phyloP scores from a whole-genome alignment of 2,329 filamentous ascomycete species.

The Orbilia ellipsospora region DNA sequence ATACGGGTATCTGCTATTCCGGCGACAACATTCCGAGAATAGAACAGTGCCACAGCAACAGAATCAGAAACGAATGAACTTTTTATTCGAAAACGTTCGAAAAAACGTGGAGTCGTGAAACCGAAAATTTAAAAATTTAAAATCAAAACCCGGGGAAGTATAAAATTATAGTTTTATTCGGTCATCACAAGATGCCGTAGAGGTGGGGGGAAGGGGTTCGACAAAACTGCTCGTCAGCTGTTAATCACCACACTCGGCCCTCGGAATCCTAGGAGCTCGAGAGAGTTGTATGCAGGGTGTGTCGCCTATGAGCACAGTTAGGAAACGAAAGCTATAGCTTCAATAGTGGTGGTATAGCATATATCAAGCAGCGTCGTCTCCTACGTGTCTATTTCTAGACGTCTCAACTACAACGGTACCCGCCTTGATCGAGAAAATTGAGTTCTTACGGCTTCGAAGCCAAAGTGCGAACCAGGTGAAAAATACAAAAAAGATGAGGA shows the following conservation, averaged over 20 bases:
- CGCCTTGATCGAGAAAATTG: slow-evolving; percentile 15
- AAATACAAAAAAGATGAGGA: slow-evolving; percentile 40
- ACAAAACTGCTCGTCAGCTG: slow-evolving; percentile 29
- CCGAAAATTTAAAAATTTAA: background rate
- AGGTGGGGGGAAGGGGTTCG: background rate
- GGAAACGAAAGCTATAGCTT: too few species aligned
- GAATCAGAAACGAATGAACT: background rate
- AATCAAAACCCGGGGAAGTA: background rate
- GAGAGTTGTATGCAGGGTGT: too few species aligned
- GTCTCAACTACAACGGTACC: slow-evolving; percentile 5
- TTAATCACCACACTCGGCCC: slow-evolving; percentile 25
- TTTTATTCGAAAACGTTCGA: slow-evolving; percentile 5
- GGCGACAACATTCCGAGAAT: slow-evolving; percentile 10
- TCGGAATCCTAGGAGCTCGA: too few species aligned
- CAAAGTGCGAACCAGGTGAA: slow-evolving; percentile 44
- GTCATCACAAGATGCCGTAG: slow-evolving; percentile 3
- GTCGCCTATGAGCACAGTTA: too few species aligned
- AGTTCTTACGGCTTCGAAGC: slow-evolving; percentile 8
- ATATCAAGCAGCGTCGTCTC: slow-evolving; percentile 13
- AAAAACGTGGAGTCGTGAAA: slow-evolving; percentile 3
- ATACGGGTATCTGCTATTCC: background rate
- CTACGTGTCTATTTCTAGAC: too few species aligned
- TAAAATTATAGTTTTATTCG: background rate
- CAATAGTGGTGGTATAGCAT: background rate
- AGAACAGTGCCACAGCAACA: slow-evolving; percentile 10